phyloP scores from a whole-genome alignment of 371 early-diverging fungal genomes.

The Actinomortierella ambigua region DNA sequence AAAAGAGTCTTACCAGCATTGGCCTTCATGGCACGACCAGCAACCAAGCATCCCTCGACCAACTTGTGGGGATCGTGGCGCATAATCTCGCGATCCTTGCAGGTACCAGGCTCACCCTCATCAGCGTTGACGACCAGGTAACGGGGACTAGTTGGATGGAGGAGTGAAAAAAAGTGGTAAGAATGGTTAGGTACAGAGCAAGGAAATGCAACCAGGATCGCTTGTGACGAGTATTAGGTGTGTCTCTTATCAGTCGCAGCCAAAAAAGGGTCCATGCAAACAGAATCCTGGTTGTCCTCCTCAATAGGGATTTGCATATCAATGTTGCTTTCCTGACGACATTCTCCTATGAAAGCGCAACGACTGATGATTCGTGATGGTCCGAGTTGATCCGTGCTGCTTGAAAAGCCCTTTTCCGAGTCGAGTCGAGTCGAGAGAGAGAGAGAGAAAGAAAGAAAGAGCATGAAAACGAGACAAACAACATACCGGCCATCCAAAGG shows the following conservation, averaged over 20 bases:
- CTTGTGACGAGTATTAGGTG: conserved; percentile 1
- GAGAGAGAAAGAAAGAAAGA: too few species aligned
- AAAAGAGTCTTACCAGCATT: conserved; percentile 69
- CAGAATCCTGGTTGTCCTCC: too few species aligned
- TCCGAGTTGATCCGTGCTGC: too few species aligned
- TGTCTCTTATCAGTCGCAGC: not conserved
- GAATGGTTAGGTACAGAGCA: not conserved
- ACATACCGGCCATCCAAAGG: conserved; percentile 79
- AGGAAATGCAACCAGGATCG: not conserved
- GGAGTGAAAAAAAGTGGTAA: not conserved
- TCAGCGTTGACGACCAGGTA: conserved; percentile 98
- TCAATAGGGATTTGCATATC: too few species aligned
- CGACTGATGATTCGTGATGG: too few species aligned
- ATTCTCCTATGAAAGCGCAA: too few species aligned
- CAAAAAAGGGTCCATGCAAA: too few species aligned
- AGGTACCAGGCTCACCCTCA: conserved; percentile 98
- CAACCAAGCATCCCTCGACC: conserved; percentile 95
- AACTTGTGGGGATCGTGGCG: conserved; percentile 98
- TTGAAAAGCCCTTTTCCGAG: too few species aligned
- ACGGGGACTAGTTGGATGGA: conserved; percentile 67
- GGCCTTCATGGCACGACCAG: conserved; percentile 97
- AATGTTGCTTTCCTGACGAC: too few species aligned
- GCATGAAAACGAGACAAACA: not conserved
- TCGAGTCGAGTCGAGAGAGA: too few species aligned
- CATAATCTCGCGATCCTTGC: conserved; percentile 99